Base-by-base conservation (phyloP, 805 yeast genomes). In the Hanseniaspora meyeri region DNA sequence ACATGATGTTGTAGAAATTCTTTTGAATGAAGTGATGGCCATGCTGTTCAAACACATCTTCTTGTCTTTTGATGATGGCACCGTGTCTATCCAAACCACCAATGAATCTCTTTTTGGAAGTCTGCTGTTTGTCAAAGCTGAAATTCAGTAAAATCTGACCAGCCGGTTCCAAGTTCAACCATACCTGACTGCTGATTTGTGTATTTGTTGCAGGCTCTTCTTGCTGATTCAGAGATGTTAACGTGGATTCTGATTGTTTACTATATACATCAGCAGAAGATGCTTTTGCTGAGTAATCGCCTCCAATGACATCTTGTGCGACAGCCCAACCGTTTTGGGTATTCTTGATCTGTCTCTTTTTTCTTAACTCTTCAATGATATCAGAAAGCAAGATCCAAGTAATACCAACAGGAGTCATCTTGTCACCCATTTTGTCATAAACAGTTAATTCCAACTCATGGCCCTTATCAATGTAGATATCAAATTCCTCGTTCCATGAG, bases 1-100 rank as follows among this genome's bases (percentile, higher is more conserved):
- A 81, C 97, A 93, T 91, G 65, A 93, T 87, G 63, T 87, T 87
- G 76, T 93, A 93, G 67, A 90, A 89, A 67, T 89, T 96, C 63
- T 87, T 91, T 68, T 87, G 96, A 45, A 87, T 95, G 71, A 93
- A 93, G 69, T 88, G 95, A 72, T 93, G 99, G 17, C 99, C 99
- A 67, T 88, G 95, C 63, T 88, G 93, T 70, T 91, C 96, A 66
- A 82, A 87, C 1, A 93, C 87, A 62, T 87, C 95, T 57, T 77
- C 80, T 62, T 90, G 88, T 72, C 90, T 82, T 69, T 88, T 93
- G 65, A 96, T 85, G 61, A 93, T 91, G 60, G 99, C 99, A 73
- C 97, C 97, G 67, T 91, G 96, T 76, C 99, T 95, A 37, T 88
- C 91, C 55, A 85, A 74, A 0, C 87, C 87, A 54, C 85, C 85